These are phyloP conservation scores for Sporopachydermia quercuum DNA, from an alignment of 805 yeast genomes.

Conservation along the genomic window DNA sequence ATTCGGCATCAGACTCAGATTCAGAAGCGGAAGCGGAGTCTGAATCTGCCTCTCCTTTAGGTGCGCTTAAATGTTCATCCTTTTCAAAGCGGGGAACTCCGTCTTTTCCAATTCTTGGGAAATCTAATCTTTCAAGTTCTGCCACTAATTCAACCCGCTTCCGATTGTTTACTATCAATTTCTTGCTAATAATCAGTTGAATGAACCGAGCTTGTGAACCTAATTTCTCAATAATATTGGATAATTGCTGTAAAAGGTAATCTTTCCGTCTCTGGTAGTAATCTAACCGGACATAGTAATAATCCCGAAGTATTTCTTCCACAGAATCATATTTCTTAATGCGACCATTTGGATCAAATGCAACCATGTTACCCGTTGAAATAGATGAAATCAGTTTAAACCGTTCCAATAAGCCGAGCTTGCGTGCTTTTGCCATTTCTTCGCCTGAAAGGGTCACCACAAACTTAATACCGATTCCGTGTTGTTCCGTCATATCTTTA, in stretches of 20 bases:
- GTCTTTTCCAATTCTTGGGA: slow-evolving; percentile 61
- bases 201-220: slow-evolving; percentile 82
- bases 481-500: slow-evolving; percentile 91
- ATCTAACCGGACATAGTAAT: slow-evolving; percentile 74
- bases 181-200: slow-evolving; percentile 70
- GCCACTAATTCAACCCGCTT: slow-evolving; percentile 48
- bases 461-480: slow-evolving; percentile 66
- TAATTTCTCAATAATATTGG: slow-evolving; percentile 60
- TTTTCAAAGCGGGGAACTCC: slow-evolving; percentile 47
- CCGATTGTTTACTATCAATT: slow-evolving; percentile 59
- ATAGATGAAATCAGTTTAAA: slow-evolving; percentile 64
- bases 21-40: slow-evolving; percentile 12
- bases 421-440: slow-evolving; percentile 69
- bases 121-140: slow-evolving; percentile 46
- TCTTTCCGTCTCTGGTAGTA: slow-evolving; percentile 88
- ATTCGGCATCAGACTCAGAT: slow-evolving; percentile 25
- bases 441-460: slow-evolving; percentile 58
- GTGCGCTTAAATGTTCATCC: slow-evolving; percentile 10
- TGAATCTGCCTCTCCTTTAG: slow-evolving; percentile 20
- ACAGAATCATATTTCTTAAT: slow-evolving; percentile 69
- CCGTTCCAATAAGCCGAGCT: slow-evolving; percentile 68
- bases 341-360: slow-evolving; percentile 81
- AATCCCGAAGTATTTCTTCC: slow-evolving; percentile 69
- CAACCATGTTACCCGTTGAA: slow-evolving; percentile 79
- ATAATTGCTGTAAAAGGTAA: slow-evolving; percentile 47